Conservation (phyloP, 306 rosid species). For the Quercus gilva region DNA sequence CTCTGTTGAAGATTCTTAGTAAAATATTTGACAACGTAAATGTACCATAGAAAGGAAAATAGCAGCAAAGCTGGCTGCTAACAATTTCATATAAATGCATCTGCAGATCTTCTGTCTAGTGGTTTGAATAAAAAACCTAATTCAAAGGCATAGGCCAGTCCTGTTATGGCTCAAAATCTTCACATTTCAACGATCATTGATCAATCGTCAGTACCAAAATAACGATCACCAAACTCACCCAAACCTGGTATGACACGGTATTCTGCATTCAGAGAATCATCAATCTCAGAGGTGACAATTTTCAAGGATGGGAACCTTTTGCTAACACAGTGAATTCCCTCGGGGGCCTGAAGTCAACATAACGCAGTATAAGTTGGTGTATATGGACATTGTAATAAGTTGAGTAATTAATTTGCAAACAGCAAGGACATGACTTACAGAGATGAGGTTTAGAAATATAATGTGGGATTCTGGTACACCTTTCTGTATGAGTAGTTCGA, state of each 20-base stretch:
- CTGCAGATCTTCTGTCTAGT: neutral
- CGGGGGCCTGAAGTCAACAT: constrained; percentile 70
- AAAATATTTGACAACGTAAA: neutral
- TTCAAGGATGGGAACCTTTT: constrained; percentile 81
- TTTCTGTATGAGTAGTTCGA: constrained; percentile 83
- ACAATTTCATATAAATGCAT: neutral
- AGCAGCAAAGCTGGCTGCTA: neutral
- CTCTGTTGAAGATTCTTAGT: neutral
- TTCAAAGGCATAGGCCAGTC: constrained; percentile 4
- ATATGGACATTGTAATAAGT: neutral
- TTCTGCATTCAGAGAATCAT: constrained; percentile 68
- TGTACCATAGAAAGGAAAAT: neutral
- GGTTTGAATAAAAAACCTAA: neutral
- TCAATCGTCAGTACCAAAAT: constrained; percentile 82
- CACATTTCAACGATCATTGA: neutral
- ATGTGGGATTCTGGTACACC: constrained; percentile 96
- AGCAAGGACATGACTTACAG: constrained; percentile 58
- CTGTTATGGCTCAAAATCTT: neutral
- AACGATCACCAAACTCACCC: constrained; percentile 97
- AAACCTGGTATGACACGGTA: constrained; percentile 87
- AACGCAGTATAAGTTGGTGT: constrained; percentile 1
- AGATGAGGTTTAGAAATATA: constrained; percentile 85
- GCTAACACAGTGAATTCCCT: constrained; percentile 90
- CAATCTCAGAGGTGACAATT: constrained; percentile 96
- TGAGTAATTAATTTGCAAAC: neutral